phyloP scores from a whole-genome alignment of 768 basidiomycete genomes.

The Lactarius pseudohatsudake region DNA sequence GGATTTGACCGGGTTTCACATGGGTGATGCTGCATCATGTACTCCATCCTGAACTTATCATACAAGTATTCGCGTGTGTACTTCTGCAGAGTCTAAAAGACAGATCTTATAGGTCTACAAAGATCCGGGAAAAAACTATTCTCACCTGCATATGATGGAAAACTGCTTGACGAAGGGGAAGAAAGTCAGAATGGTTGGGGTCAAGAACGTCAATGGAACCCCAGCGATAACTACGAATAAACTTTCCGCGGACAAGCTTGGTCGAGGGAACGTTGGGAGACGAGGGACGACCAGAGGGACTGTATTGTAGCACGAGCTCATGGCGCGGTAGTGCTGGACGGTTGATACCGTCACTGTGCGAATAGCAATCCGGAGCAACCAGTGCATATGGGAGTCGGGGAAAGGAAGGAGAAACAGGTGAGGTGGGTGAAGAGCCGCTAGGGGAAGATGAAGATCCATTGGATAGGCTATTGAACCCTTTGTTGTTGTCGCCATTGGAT shows the following conservation, averaged over 20 bases:
- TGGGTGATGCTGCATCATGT: conserved; percentile 45
- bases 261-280: conserved; percentile 40
- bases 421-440: conserved; percentile 63
- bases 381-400: conserved; percentile 80
- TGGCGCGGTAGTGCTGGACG: conserved; percentile 59
- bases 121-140: conserved; percentile 19
- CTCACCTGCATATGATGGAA: conserved; percentile 88
- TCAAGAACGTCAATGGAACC: conserved; percentile 81
- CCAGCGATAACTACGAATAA: conserved; percentile 77
- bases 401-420: conserved; percentile 59
- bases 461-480: conserved; percentile 50
- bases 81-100: conserved; percentile 71
- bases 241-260: conserved; percentile 71
- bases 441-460: conserved; percentile 53
- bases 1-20: conserved; percentile 16
- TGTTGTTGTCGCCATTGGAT: conserved; percentile 51
- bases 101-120: conserved; percentile 2
- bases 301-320: conserved; percentile 73
- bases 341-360: conserved; percentile 77
- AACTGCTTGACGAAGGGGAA: conserved; percentile 71
- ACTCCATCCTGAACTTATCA: conserved; percentile 69
- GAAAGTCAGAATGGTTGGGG: conserved; percentile 77
- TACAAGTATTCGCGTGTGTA: conserved; percentile 83
- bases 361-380: conserved; percentile 80
- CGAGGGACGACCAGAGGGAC: conserved; percentile 50